Percentiles rank a stretch among this genome's conserved stretches.
phyloP scores from a whole-genome alignment of 345 rosid species.

The Eucalyptus lansdowneana region DNA sequence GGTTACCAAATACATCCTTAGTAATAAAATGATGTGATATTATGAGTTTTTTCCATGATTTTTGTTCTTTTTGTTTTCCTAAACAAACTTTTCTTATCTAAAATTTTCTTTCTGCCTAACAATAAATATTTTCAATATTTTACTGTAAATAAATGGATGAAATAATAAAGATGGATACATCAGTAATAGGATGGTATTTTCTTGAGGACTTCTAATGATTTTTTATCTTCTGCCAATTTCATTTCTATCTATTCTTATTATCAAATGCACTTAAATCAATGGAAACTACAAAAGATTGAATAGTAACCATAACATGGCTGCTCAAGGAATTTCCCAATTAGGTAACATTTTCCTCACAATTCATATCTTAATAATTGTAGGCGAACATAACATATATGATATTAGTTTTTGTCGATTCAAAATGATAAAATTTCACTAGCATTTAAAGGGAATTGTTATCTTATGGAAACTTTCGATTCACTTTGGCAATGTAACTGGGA shows the following conservation, averaged over 20 bases:
- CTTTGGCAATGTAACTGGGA: background rate
- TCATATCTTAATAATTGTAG: background rate
- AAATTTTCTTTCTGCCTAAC: background rate
- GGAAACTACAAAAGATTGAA: background rate
- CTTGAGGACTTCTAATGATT: background rate
- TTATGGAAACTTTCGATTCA: background rate
- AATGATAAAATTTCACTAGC: background rate
- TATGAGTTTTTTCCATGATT: background rate
- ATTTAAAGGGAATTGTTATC: background rate
- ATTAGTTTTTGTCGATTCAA: background rate
- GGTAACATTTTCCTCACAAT: background rate
- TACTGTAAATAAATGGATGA: background rate
- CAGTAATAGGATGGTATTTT: background rate
- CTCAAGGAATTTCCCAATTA: background rate
- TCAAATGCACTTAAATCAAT: background rate
- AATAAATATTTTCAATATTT: background rate
- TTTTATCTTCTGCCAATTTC: background rate
- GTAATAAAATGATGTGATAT: background rate
- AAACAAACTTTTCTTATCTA: background rate
- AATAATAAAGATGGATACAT: background rate
- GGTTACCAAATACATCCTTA: too few species aligned
- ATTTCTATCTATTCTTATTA: background rate
- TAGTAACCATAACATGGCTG: background rate
- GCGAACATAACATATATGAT: background rate
- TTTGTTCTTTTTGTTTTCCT: background rate